These are phyloP conservation scores for Rhodamnia argentea DNA, from an alignment of 345 rosid genomes.

Conservation along the genomic window DNA sequence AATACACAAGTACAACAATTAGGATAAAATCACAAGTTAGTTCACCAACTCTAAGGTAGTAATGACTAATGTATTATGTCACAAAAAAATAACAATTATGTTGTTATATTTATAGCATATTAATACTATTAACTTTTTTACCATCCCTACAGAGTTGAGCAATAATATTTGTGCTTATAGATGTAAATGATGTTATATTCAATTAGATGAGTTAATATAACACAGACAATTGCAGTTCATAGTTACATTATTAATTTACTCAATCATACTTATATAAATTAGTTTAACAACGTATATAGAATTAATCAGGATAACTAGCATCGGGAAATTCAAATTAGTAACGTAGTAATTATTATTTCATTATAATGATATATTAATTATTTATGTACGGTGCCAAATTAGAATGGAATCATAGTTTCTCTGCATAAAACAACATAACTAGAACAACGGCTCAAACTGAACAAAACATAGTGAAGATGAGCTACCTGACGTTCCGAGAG, in stretches of 20 bases:
- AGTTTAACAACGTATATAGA: background rate
- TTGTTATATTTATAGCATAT: background rate
- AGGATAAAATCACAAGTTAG: no score
- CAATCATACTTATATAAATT: no score
- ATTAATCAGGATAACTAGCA: background rate
- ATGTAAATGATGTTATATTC: background rate
- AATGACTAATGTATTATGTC: no score
- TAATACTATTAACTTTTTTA: background rate
- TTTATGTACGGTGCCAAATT: background rate
- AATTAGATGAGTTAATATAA: background rate
- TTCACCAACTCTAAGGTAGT: no score
- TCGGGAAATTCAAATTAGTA: background rate
- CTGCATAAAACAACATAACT: background rate
- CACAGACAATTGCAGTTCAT: background rate
- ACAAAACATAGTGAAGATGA: background rate
- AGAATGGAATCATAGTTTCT: background rate
- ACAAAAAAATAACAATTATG: no score
- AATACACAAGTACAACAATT: no score
- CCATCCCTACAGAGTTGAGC: background rate
- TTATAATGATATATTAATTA: no score
- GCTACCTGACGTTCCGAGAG: slow-evolving; percentile 8
- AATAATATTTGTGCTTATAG: background rate
- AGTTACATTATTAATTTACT: background rate
- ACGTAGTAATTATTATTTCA: background rate
- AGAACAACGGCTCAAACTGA: background rate